Percentiles rank a stretch among this genome's conserved stretches.
Evolutionary conservation across 306 rosid genomes (phyloP).

Genomic region (Clitoria ternatea): DNA sequence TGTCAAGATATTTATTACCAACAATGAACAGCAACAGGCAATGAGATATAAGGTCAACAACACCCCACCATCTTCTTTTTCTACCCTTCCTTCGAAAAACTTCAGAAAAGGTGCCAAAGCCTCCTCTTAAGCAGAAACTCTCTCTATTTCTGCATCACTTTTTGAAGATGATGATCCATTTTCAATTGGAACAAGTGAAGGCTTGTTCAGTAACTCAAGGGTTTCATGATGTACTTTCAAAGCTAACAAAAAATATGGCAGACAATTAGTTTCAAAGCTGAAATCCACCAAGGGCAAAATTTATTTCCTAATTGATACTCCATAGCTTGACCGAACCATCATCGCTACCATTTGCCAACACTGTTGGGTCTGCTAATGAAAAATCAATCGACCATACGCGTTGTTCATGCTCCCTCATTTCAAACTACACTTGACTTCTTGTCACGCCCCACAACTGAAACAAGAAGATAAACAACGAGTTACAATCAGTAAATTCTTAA

Average conservation of each 20-base stretch:
- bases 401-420: constrained; percentile 78
- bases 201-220: constrained; percentile 69
- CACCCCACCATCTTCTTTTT: constrained; percentile 32
- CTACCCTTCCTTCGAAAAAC: constrained; percentile 62
- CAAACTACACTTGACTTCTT: constrained; percentile 67
- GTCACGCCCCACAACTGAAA: constrained; percentile 83
- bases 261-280: constrained; percentile 84
- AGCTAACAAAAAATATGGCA: no score
- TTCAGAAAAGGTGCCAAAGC: constrained; percentile 82
- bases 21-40: constrained; percentile 46
- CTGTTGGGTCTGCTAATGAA: constrained; percentile 80
- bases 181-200: constrained; percentile 45
- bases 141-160: constrained; percentile 33
- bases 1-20: constrained; percentile 65
- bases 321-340: constrained; percentile 87
- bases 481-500: no score
- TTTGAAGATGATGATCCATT: constrained; percentile 35
- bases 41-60: constrained; percentile 34
- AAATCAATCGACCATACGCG: constrained; percentile 89
- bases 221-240: no score
- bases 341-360: constrained; percentile 84
- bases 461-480: no score
- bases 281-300: constrained; percentile 82
- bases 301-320: constrained; percentile 98
- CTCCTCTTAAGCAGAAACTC: constrained; percentile 44